phyloP scores from a whole-genome alignment of 2,329 filamentous ascomycete species.

The Ceratocystis lukuohia region DNA sequence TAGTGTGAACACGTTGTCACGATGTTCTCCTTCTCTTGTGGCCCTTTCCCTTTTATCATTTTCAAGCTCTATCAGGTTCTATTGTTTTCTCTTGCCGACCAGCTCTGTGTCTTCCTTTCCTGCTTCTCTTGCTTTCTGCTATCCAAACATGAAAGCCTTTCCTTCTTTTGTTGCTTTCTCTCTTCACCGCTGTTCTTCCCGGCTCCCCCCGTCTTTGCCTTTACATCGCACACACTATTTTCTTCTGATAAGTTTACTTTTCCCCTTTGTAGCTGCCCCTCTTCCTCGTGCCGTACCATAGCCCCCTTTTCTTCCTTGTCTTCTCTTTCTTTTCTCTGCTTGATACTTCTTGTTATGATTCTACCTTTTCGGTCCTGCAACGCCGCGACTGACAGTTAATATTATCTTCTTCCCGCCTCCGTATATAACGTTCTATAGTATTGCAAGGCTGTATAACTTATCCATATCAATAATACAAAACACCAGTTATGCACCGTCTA shows the following conservation, averaged over 20 bases:
- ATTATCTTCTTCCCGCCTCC: not conserved
- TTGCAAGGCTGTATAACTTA: not conserved
- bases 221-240: too few species aligned
- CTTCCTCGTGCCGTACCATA: too few species aligned
- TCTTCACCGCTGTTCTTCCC: not conserved
- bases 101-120: not conserved
- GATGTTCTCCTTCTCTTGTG: not conserved
- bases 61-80: not conserved
- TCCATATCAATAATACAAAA: not conserved
- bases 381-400: not conserved
- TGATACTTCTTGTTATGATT: not conserved
- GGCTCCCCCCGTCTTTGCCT: not conserved
- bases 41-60: too few species aligned
- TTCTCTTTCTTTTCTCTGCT: not conserved
- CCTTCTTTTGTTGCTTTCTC: not conserved
- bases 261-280: too few species aligned
- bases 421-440: not conserved
- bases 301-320: not conserved
- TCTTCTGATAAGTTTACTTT: too few species aligned
- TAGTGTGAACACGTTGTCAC: not conserved
- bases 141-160: not conserved
- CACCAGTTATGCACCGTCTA: not conserved
- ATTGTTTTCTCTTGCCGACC: not conserved
- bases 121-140: not conserved
- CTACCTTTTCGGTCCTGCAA: not conserved